These are phyloP conservation scores for Juglanconis sp. DNA, from an alignment of 2,329 filamentous ascomycete species.

Conservation along the genomic window DNA sequence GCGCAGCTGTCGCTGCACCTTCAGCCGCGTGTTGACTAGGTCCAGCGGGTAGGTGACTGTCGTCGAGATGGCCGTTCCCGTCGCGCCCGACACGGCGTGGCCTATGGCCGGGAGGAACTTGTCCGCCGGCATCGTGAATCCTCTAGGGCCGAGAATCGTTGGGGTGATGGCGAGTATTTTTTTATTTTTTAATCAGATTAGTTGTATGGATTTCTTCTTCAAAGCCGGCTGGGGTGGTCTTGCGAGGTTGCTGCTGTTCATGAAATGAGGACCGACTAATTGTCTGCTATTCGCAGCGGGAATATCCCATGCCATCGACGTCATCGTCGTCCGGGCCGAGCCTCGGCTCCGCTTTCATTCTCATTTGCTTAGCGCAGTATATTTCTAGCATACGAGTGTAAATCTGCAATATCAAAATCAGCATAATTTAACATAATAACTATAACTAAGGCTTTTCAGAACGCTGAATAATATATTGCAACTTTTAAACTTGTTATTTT, in stretches of 20 bases:
- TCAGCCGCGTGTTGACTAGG: slow-evolving; percentile 76
- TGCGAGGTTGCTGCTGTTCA: background rate
- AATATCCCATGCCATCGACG: background rate
- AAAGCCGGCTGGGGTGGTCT: too few relatives aligned
- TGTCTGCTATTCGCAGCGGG: background rate
- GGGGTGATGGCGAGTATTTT: background rate
- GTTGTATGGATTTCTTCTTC: too few relatives aligned
- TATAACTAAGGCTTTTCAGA: too few relatives aligned
- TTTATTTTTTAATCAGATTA: too few relatives aligned
- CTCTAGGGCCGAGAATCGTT: background rate
- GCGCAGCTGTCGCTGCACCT: slow-evolving; percentile 66
- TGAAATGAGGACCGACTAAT: background rate
- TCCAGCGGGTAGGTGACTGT: slow-evolving; percentile 77
- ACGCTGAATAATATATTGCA: too few relatives aligned
- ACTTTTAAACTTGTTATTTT: too few relatives aligned
- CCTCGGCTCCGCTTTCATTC: background rate
- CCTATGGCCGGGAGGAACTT: slow-evolving; percentile 67
- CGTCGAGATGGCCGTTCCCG: slow-evolving; percentile 76
- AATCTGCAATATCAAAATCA: too few relatives aligned
- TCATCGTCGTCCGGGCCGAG: background rate
- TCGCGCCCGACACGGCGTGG: slow-evolving; percentile 76
- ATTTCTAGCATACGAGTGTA: too few relatives aligned
- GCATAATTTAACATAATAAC: too few relatives aligned
- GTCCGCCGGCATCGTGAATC: slow-evolving; percentile 21
- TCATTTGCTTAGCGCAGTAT: too few relatives aligned